Evolutionary conservation across 2,329 filamentous ascomycete species (phyloP), one percentile per base, ranked within the genome.

Genomic region (Arthrinium puccinioides): DNA sequence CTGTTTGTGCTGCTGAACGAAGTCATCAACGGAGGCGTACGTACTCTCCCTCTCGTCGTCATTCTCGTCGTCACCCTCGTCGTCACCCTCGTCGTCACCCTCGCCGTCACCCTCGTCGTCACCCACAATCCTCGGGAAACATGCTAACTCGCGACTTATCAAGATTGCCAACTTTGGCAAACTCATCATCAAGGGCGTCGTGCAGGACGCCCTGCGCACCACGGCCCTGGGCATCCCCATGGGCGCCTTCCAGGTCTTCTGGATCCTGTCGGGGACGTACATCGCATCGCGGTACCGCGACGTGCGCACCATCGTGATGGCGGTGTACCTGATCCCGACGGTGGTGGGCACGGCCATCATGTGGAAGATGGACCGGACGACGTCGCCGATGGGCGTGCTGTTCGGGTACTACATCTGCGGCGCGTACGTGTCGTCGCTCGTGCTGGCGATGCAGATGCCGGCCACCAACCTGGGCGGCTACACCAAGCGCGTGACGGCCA

Each of bases 161-260:
- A 19, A 33, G 31, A 52, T 73, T 8, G 66, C 72, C 5, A 75
- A 71, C 44, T 76, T 76, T 43, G 66, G 69, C 26, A 75, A 72
- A 38, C 60, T 73, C 16, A 75, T 76, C 37, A 64, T 76, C 49
- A 74, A 74, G 39, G 63, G 67, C 2, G 53, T 72, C 3, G 64
- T 64, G 14, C 46, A 50, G 2, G 59, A 66, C 32, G 45, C 67
- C 0, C 56, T 73, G 1, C 47, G 60, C 7, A 74, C 74, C 0
- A 72, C 70, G 0, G 67, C 66, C 0, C 60, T 72, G 4, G 73
- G 71, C 0, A 76, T 78, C 21, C 74, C 74, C 0, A 63, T 68
- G 29, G 74, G 74, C 5, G 67, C 61, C 2, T 74, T 72, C 45
- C 70, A 74, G 38, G 61, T 73, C 4, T 51, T 73, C n/a, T 74